Base-by-base conservation (phyloP, 169 alveolate genomes). In the Plasmodium chabaudi region DNA sequence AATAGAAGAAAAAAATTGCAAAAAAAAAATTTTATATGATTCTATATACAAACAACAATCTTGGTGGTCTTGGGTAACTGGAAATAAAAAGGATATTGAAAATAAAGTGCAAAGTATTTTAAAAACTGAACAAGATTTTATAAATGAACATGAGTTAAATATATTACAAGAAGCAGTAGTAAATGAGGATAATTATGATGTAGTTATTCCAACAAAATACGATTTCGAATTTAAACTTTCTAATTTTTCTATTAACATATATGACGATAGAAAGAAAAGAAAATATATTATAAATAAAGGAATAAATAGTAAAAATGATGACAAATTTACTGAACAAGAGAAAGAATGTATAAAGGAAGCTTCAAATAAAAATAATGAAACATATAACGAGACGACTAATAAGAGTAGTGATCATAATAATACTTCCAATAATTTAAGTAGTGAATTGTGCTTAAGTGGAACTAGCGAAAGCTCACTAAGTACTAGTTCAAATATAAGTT, bases 61-160 rank as follows among this genome's bases (percentile, higher is more conserved):
- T 42, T 92, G 95, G 95, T 92, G 95, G 95, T 72, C 91, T 42
- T 92, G 95, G 95, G 94, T 86, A 6, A 92, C 93, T 0, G 93
- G 94, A 19, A 71, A 88, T 86, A 86, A 86, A 63, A 86, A 86
- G 64, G 91, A 86, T 47, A 86, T 86, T 21, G 91, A 86, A 49
- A 86, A 86, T 59, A 86, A 86, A 59, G 91, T 86, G 15, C 91
- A 86, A 44, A 69, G 60, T 46, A 86, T 86, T 70, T 86, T 86
- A 70, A 68, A 86, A 25, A 86, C 87, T 47, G 91, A 86, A 51
- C 91, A 86, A 69, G 87, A 86, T 49, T 44, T 86, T 44, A 46
- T 86, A 25, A 77, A 82, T 55, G 94, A 93, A 59, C 88, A 93
- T 47, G 90, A 89, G 61, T 63, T 89, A 34, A 47, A 87, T 60